Evolutionary conservation across 2,329 filamentous ascomycete genomes (phyloP), one percentile per base, ranked within the genome.

Genomic region (Coniochaeta sp.): DNA sequence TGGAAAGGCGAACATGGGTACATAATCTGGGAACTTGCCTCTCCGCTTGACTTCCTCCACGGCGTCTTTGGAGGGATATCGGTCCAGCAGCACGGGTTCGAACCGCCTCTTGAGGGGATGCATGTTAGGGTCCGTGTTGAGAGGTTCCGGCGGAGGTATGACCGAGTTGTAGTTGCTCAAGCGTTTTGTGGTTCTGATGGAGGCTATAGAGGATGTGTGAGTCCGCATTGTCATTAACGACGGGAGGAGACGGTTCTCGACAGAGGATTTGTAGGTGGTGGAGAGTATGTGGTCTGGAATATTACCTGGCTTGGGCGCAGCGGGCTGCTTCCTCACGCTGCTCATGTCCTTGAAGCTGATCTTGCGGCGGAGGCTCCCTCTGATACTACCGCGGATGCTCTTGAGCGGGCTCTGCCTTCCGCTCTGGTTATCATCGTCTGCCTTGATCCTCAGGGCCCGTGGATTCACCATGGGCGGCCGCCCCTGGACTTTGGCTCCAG

Each of bases 1-100:
- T 54, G 95, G 95, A 69, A 98, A 99, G 59, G 95, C 93, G 74
- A 99, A 99, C 95, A 99, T 98, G 60, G 95, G 95, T 19, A 99
- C 91, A 69, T 97, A 99, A 71, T 99, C 95, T 0, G 95, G 95
- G 70, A 99, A 98, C 61, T 84, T 88, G 59, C 91, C 92, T 69
- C 95, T 84, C 68, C 89, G 83, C 66, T 90, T 85, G 58, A 89
- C 75, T 67, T 97, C 93, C 61, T 96, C 92, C 24, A 86, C 81
- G 70, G 91, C 89, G 64, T 86, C 84, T 71, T 91, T 91, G 17
- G 91, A 89, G 8, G 95, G 95, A 68, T 98, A 98, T 72, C 93
- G 85, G 73, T 99, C 95, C 33, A 99, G 84, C 24, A 99, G 79
- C n/a, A 96, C 93, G 8, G 95, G 95, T 72, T 99, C 95, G 72